Evolutionary conservation across 2,329 filamentous ascomycete species (phyloP), one percentile per base, ranked within the genome.

Genomic region (Bipolaris victoriae): DNA sequence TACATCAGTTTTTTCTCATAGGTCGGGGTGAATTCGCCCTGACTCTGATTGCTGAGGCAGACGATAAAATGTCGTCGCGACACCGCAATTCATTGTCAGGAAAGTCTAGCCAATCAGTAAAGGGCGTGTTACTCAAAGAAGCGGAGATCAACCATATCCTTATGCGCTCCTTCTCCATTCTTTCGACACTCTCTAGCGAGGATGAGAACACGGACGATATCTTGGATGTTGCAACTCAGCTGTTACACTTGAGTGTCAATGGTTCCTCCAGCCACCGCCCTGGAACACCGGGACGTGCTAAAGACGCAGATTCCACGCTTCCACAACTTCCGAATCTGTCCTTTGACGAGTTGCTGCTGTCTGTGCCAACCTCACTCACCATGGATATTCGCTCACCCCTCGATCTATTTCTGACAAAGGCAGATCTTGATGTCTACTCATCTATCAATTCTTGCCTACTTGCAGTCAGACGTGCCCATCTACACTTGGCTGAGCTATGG

Each of bases 21-120:
- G 89, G 90, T 1, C 86, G 91, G 33, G 94, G 94, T 50, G 95
- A 98, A 74, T 99, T 99, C 74, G 92, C 93, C 18, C 88, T 95
- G 77, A 89, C 90, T 0, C 78, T 99, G 24, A 91, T 96, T 1
- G 86, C 89, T 35, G 91, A 97, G 77, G 92, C 94, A 1, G 92
- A 97, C 65, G 86, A 89, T 52, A 89, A 88, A 65, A 84, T 95
- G 22, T 84, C 86, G n/a, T 88, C 86, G 62, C 87, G 91, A 48
- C 91, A 90, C 83, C 86, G 65, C 39, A 62, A 60, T 9, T 48
- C 64, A 10, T 84, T 75, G 83, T 60, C 67, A 9, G 61, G 46
- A 10, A 72, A 70, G 52, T 64, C 74, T 1, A 65, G 74, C 29
- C 85, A 87, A 57, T 81, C 83, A 4, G 68, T 92, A 3, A 83